Evolutionary conservation across 176 grass and related monocot genomes (phyloP).

Genomic region (Musa schizocarpa): DNA sequence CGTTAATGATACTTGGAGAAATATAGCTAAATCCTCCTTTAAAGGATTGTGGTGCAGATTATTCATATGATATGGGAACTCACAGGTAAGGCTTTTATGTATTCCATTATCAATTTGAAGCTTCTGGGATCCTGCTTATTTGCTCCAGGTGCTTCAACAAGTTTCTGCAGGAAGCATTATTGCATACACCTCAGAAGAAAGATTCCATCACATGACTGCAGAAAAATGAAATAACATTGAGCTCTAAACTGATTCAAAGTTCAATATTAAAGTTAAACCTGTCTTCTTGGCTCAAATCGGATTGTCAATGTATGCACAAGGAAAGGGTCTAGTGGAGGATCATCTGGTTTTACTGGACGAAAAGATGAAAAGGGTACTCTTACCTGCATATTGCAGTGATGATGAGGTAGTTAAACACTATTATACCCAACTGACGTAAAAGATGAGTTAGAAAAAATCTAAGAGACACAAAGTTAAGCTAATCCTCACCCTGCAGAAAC

Average conservation of each 20-base stretch:
- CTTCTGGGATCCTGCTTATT: conserved; percentile 61
- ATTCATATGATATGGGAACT: conserved; percentile 18
- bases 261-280: conserved; percentile 35
- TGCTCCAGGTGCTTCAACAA: conserved; percentile 57
- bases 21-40: too few species aligned
- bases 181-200: not conserved
- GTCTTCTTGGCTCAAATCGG: conserved; percentile 91
- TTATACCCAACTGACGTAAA: not conserved
- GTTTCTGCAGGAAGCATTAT: conserved; percentile 42
- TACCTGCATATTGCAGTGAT: conserved; percentile 46
- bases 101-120: conserved; percentile 87
- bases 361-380: conserved; percentile 98
- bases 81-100: conserved; percentile 95
- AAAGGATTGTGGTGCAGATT: not conserved
- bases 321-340: conserved; percentile 94
- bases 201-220: not conserved
- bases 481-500: conserved; percentile 91
- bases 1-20: too few species aligned
- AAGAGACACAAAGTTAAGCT: conserved; percentile 8
- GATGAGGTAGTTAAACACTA: not conserved
- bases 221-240: not conserved
- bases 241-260: not conserved
- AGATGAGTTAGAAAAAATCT: not conserved
- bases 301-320: conserved; percentile 99
- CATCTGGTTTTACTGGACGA: conserved; percentile 79